Evolutionary conservation across 139 green algal species (phyloP).

Genomic region (Astrephomene gubernaculifera): DNA sequence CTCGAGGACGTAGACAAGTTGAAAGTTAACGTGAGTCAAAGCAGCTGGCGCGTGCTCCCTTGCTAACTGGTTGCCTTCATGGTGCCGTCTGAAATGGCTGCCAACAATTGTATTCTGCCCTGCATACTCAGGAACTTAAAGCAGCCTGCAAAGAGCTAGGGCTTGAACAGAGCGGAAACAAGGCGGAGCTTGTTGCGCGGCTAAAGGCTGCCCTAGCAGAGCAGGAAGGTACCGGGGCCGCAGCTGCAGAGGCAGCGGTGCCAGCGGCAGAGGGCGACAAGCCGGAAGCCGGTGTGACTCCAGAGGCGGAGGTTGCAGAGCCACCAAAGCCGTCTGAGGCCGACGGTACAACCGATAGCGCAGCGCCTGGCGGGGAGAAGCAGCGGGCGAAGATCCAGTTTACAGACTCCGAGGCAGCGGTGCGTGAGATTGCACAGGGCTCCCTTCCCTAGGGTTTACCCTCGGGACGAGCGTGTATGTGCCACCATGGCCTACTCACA

Average conservation of each 20-base stretch:
- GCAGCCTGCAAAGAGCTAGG: constrained; percentile 38
- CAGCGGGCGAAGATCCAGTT: constrained; percentile 9
- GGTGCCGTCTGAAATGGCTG: too few species aligned
- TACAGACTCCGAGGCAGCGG: constrained; percentile 19
- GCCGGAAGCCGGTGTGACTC: not conserved
- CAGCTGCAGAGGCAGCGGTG: not conserved
- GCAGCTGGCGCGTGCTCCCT: not conserved
- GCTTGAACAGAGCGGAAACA: constrained; percentile 32
- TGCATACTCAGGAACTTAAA: constrained; percentile 17
- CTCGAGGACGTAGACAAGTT: constrained; percentile 42
- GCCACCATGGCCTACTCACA: too few species aligned
- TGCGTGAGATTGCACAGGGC: too few species aligned
- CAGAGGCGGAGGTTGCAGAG: not conserved
- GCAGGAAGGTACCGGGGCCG: not conserved
- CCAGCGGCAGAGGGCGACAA: not conserved
- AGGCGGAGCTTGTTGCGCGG: constrained; percentile 24
- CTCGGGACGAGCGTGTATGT: too few species aligned
- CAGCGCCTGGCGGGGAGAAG: not conserved
- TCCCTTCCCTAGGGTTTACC: too few species aligned
- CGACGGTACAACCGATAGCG: not conserved
- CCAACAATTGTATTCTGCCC: not conserved
- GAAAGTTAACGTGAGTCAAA: constrained; percentile 26
- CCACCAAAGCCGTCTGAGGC: not conserved
- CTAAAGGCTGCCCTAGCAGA: constrained; percentile 7
- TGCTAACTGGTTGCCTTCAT: too few species aligned